Percentiles rank a stretch among this genome's conserved stretches.
Conservation (phyloP, 2,329 filamentous ascomycete species). For the Graphilbum fragrans region DNA sequence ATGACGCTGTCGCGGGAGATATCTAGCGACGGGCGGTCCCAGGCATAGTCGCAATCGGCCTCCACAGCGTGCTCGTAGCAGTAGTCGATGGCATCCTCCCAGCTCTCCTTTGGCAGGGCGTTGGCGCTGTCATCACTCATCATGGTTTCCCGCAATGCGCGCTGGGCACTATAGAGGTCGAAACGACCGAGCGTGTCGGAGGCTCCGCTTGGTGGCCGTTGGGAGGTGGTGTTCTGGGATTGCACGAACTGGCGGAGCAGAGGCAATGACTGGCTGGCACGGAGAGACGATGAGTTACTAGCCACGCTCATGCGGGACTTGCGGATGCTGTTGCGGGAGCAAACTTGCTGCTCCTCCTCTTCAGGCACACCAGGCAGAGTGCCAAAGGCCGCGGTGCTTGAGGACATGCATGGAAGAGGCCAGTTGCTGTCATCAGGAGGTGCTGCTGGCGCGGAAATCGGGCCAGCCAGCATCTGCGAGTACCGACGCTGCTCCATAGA, state of each 20-base stretch:
- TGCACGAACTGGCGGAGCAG: conserved; percentile 33
- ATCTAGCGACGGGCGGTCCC: conserved; percentile 47
- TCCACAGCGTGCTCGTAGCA: conserved; percentile 59
- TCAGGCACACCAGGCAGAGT: conserved; percentile 48
- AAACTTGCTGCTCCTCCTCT: conserved; percentile 45
- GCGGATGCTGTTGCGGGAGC: conserved; percentile 15
- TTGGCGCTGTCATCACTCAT: conserved; percentile 17
- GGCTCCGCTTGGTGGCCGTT: conserved; percentile 27
- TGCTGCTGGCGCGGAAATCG: conserved; percentile 11
- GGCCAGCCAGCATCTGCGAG: conserved; percentile 24
- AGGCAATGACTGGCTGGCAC: conserved; percentile 43
- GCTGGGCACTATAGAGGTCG: conserved; percentile 25
- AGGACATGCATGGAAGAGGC: conserved; percentile 25
- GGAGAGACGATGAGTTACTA: conserved; percentile 38
- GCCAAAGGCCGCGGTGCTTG: conserved; percentile 20
- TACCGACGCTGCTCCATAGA: conserved; percentile 14
- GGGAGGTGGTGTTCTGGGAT: conserved; percentile 14
- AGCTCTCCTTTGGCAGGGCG: conserved; percentile 31
- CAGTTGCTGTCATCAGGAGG: conserved; percentile 27
- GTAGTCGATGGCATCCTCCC: conserved; percentile 61
- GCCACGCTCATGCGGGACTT: conserved; percentile 30
- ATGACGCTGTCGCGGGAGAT: conserved; percentile 19
- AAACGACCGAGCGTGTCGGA: conserved; percentile 40
- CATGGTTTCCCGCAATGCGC: conserved; percentile 15
- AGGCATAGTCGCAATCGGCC: conserved; percentile 54